Evolutionary conservation across 768 basidiomycete species (phyloP).

Genomic region (Russula griseocarnosa): DNA sequence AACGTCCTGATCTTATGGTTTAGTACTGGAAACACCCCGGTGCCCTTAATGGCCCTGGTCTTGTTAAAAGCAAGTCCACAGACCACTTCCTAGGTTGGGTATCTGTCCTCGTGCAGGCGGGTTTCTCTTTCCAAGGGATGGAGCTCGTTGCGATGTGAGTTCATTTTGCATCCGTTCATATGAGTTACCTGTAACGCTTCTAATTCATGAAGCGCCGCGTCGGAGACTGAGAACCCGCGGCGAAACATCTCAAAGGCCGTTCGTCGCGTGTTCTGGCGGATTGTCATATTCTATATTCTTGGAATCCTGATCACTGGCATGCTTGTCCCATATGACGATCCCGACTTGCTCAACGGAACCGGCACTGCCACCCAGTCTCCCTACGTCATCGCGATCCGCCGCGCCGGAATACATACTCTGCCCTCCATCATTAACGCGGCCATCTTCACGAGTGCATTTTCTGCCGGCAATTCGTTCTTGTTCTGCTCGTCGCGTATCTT

Average conservation of each 20-base stretch:
- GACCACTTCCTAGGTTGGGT: conserved; percentile 43
- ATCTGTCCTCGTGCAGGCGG: conserved; percentile 48
- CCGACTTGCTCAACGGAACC: conserved; percentile 43
- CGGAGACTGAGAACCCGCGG: conserved; percentile 73
- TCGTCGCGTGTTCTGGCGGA: conserved; percentile 73
- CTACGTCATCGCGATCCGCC: conserved; percentile 77
- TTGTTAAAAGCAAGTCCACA: conserved; percentile 35
- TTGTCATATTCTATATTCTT: conserved; percentile 73
- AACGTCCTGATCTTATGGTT: background rate
- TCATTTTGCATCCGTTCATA: background rate
- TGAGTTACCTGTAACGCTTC: background rate
- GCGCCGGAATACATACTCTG: conserved; percentile 64
- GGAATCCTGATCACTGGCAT: conserved; percentile 73
- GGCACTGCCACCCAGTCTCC: conserved; percentile 76
- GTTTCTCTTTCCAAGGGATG: conserved; percentile 76
- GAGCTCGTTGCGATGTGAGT: conserved; percentile 67
- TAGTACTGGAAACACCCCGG: conserved; percentile 76
- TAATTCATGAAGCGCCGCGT: conserved; percentile 50
- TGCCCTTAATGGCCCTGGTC: conserved; percentile 37
- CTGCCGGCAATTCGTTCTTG: conserved; percentile 63
- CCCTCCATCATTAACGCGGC: conserved; percentile 69
- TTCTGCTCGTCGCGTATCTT: conserved; percentile 48
- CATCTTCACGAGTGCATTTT: conserved; percentile 69
- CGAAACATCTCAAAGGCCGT: conserved; percentile 77
- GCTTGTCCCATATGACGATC: conserved; percentile 69